Percentiles rank a stretch among this genome's conserved stretches.
Evolutionary conservation across 1,284 basidiomycete genomes (phyloP).

Genomic region (Caloboletus firmus): DNA sequence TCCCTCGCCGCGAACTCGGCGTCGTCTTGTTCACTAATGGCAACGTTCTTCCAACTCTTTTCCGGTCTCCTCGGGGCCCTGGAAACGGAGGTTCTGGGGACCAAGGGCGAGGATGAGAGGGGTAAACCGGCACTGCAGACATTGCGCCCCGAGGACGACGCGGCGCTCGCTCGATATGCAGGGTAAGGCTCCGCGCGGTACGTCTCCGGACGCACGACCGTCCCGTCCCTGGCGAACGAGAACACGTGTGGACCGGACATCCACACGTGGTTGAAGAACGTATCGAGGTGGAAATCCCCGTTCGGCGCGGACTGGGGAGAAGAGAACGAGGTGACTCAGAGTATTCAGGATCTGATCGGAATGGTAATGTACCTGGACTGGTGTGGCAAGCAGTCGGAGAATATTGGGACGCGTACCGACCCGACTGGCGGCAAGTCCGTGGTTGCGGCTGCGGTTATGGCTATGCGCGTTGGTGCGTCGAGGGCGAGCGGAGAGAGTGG

Average conservation of each 20-base stretch:
- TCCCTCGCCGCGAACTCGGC: slow-evolving; percentile 17
- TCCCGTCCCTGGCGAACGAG: slow-evolving; percentile 16
- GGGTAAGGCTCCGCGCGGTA: not conserved
- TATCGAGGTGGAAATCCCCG: slow-evolving; percentile 21
- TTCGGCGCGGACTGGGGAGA: not conserved
- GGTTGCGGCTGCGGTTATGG: not conserved
- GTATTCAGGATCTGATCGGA: not conserved
- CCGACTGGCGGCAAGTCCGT: not conserved
- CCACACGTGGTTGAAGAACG: slow-evolving; percentile 31
- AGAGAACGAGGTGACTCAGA: not conserved
- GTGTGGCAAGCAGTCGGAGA: not conserved
- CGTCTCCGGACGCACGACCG: slow-evolving; percentile 7
- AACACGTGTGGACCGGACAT: slow-evolving; percentile 24
- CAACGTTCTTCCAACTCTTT: slow-evolving; percentile 34
- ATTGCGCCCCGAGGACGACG: not conserved
- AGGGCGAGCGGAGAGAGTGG: not conserved
- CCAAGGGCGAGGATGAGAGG: not conserved
- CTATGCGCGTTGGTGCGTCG: not conserved
- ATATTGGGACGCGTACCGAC: not conserved
- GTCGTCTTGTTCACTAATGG: slow-evolving; percentile 30
- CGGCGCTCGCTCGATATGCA: not conserved
- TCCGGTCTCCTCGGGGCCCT: not conserved
- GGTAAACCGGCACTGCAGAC: too few relatives aligned
- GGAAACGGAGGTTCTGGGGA: not conserved
- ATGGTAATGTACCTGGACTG: slow-evolving; percentile 1